A percentile compares a stretch with the other conserved stretches of the same genome.
Conservation (phyloP, 2,329 filamentous ascomycete genomes). For the Pleurostoma richardsiae region DNA sequence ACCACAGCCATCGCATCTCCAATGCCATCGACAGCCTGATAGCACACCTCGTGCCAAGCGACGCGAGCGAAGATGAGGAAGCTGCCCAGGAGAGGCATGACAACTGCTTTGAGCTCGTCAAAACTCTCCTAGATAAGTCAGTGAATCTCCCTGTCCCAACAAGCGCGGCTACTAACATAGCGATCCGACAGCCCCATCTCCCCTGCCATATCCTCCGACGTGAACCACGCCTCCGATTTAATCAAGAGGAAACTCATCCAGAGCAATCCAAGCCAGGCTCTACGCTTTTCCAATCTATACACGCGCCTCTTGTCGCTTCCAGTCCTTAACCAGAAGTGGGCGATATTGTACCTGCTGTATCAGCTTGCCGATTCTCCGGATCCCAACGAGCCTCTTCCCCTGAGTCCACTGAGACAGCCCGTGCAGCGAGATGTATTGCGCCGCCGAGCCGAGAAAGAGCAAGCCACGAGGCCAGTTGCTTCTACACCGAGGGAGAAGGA, state of each 20-base stretch:
- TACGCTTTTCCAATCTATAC: conserved; percentile 87
- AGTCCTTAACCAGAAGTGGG: conserved; percentile 94
- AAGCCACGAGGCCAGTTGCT: neutral
- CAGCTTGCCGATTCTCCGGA: conserved; percentile 68
- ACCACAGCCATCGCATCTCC: conserved; percentile 62
- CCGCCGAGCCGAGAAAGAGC: conserved; percentile 2
- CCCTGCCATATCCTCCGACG: conserved; percentile 59
- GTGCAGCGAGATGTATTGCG: conserved; percentile 14
- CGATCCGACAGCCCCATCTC: conserved; percentile 35
- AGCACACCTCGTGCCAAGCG: conserved; percentile 64
- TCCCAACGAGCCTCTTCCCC: conserved; percentile 44
- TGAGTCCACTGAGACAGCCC: conserved; percentile 34
- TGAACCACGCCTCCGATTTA: conserved; percentile 87
- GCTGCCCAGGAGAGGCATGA: conserved; percentile 64
- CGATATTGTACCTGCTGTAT: conserved; percentile 86
- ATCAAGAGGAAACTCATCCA: conserved; percentile 86
- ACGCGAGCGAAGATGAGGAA: conserved; percentile 63
- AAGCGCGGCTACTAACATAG: neutral
- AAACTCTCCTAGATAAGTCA: conserved; percentile 47
- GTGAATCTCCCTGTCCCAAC: conserved; percentile 6
- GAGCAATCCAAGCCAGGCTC: conserved; percentile 71
- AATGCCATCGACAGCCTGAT: conserved; percentile 77
- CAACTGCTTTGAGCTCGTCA: conserved; percentile 48
- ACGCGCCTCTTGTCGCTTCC: conserved; percentile 84
- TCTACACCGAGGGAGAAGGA: conserved; percentile 26